A percentile compares a stretch with the other conserved stretches of the same genome.
Conservation (phyloP, 1,284 basidiomycete species). For the Stygiomarasmius scandens region DNA sequence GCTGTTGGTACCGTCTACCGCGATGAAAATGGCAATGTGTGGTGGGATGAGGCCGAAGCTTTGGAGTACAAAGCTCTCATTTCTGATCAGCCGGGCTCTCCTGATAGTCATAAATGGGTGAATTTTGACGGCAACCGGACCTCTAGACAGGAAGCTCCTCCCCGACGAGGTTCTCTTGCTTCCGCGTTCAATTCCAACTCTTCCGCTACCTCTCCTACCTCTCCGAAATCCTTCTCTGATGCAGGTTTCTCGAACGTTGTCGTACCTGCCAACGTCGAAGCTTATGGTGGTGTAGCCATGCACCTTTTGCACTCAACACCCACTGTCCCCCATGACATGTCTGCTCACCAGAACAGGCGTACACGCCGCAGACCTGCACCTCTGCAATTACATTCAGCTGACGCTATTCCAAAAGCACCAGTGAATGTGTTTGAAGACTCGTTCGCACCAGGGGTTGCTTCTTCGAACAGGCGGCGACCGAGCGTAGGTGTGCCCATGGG, state of each 20-base stretch:
- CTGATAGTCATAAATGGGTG: constrained; percentile 9
- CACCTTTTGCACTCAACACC: neutral
- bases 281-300: constrained; percentile 1
- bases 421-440: constrained; percentile 15
- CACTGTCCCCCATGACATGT: neutral
- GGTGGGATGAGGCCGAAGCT: constrained; percentile 71
- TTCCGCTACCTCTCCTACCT: neutral
- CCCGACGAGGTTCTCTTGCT: constrained; percentile 11
- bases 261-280: constrained; percentile 5
- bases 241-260: constrained; percentile 1
- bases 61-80: constrained; percentile 69
- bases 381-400: constrained; percentile 2
- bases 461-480: neutral
- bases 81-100: neutral
- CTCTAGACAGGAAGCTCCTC: neutral
- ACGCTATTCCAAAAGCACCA: neutral
- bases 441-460: constrained; percentile 5
- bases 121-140: constrained; percentile 4
- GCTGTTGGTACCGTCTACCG: constrained; percentile 55
- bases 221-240: constrained; percentile 4
- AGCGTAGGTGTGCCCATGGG: neutral
- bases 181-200: neutral
- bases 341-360: constrained; percentile 5
- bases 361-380: constrained; percentile 14
- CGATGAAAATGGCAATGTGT: constrained; percentile 61